Evolutionary conservation across 106 monocot genomes (phyloP), one percentile per base, ranked within the genome.

Genomic region (Apostasia ramifera): DNA sequence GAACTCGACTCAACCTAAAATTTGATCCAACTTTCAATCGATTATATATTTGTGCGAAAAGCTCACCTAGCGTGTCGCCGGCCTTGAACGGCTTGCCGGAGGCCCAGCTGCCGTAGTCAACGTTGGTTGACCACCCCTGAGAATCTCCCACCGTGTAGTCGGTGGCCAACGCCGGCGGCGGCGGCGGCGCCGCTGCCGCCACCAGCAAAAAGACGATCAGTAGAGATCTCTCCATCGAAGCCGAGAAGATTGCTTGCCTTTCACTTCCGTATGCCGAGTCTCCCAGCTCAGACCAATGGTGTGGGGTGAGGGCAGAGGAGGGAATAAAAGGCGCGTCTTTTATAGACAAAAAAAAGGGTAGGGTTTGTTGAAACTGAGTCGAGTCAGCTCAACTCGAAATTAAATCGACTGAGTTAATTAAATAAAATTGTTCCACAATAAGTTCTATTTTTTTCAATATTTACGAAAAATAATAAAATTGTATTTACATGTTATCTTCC

Each of bases 141-240:
- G 71, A 49, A 57, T 89, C 85, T 6, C 89, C 89, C 8, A 89
- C 89, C 8, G 77, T 83, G 53, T 85, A 83, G 52, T 59, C 68
- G 2, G 75, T 80, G 37, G 85, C 85, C 0, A 56, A 64, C 39
- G 71, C 59, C 63, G 65, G 46, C n/a, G 26, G 1, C 39, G 71
- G 55, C 63, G 65, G 46, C n/a, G 26, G 1, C 46, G 15, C 8
- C n/a, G 4, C 15, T 48, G 65, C 65, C 1, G 53, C 66, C 53
- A 44, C 66, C 38, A 8, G 41, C 45, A 54, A 39, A 10, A 55
- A 38, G 6, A 71, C 8, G 26, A 59, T 39, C 37, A 79, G 6
- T 3, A 68, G 50, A 70, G 14, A 44, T 39, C n/a, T 49, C 44
- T 3, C 9, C 8, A 15, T 26, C 10, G 13, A 37, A 64, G 38